Percentiles rank a stretch among this genome's conserved stretches.
phyloP scores from a whole-genome alignment of 805 yeast species.

The Alloascoidea hylecoeti region DNA sequence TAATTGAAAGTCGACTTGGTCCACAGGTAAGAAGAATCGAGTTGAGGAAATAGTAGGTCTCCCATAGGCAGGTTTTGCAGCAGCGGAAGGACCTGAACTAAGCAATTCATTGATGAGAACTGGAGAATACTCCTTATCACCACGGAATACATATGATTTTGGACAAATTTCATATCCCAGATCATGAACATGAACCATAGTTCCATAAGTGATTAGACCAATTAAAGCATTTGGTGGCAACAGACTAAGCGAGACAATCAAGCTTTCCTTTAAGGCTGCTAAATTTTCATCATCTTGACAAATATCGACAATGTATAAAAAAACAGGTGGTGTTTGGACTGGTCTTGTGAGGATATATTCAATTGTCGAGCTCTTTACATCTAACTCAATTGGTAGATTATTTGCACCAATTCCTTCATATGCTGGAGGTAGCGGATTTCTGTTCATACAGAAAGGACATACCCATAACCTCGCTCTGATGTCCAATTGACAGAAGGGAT shows the following conservation, averaged over 20 bases:
- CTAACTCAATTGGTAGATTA: constrained; percentile 70
- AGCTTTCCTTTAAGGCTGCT: constrained; percentile 68
- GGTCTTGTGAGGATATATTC: constrained; percentile 80
- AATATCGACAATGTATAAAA: constrained; percentile 73
- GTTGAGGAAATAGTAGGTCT: constrained; percentile 25
- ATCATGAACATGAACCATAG: constrained; percentile 85
- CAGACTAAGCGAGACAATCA: constrained; percentile 58
- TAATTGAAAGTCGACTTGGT: constrained; percentile 71
- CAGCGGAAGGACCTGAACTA: constrained; percentile 21
- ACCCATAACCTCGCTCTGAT: constrained; percentile 66
- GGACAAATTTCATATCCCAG: constrained; percentile 52
- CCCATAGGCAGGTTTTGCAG: not conserved
- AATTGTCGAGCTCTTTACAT: constrained; percentile 54
- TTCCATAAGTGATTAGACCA: constrained; percentile 81
- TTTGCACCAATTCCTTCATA: constrained; percentile 66
- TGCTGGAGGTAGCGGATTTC: constrained; percentile 74
- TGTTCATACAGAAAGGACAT: constrained; percentile 68
- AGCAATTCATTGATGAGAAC: constrained; percentile 48
- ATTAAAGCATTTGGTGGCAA: constrained; percentile 85
- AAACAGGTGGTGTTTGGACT: constrained; percentile 73
- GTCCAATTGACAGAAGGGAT: constrained; percentile 78
- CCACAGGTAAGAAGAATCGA: constrained; percentile 61
- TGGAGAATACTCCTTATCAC: constrained; percentile 64
- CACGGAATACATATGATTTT: constrained; percentile 75
- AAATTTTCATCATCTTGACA: constrained; percentile 86